phyloP scores from a whole-genome alignment of 257 asterid species.

The Vinca minor region DNA sequence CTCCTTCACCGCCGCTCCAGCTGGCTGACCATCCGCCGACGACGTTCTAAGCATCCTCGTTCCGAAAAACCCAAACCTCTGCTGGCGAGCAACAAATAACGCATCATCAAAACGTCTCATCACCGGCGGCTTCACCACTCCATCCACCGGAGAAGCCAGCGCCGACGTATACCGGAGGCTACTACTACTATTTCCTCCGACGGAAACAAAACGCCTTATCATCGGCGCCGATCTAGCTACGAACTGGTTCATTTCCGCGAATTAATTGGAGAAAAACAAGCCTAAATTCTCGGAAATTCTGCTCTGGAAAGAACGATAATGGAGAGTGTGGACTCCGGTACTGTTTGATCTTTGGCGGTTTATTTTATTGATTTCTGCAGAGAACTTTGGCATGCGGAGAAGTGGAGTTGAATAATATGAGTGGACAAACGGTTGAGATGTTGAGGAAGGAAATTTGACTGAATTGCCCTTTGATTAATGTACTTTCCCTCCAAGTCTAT shows the following conservation, averaged over 20 bases:
- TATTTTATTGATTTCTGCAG: no score
- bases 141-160: slow-evolving; percentile 14
- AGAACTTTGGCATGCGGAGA: no score
- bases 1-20: slow-evolving; percentile 35
- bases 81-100: slow-evolving; percentile 23
- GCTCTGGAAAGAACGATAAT: no score
- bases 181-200: slow-evolving; percentile 25
- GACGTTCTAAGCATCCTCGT: slow-evolving; percentile 52
- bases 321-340: no score
- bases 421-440: no score
- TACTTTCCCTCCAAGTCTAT: no score
- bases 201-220: slow-evolving; percentile 42
- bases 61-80: slow-evolving; percentile 27
- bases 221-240: slow-evolving; percentile 28
- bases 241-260: slow-evolving; percentile 42
- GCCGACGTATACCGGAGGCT: slow-evolving; percentile 24
- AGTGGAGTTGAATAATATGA: no score
- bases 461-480: no score
- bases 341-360: no score
- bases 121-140: slow-evolving; percentile 13
- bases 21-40: no score
- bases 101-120: slow-evolving; percentile 23
- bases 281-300: no score
- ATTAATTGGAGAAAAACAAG: background rate
- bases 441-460: no score